Percentiles rank a stretch among this genome's conserved stretches.
phyloP scores from a whole-genome alignment of 1,139 yeast species.

The Kluyveromyces sp. region DNA sequence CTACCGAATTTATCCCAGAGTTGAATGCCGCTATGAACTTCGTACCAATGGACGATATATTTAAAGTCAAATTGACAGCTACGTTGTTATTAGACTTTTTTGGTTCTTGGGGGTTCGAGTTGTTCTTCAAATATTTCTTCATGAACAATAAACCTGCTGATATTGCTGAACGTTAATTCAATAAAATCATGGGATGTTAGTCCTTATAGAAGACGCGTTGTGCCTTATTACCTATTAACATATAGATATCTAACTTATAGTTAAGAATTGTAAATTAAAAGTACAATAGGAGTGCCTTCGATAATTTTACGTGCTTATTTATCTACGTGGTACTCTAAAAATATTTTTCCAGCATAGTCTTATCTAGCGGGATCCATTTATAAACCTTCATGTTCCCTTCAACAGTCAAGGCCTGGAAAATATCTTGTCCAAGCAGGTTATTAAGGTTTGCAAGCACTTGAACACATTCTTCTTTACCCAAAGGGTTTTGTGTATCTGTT shows the following conservation, averaged over 20 bases:
- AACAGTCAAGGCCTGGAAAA: slow-evolving; percentile 17
- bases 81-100: slow-evolving; percentile 71
- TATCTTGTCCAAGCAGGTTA: slow-evolving; percentile 13
- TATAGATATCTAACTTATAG: neutral
- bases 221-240: too few species aligned
- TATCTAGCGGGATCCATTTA: slow-evolving; percentile 21
- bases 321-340: too few species aligned
- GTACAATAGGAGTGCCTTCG: too few species aligned
- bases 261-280: neutral
- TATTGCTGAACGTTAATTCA: slow-evolving; percentile 47
- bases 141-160: slow-evolving; percentile 92
- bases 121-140: slow-evolving; percentile 70
- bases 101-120: slow-evolving; percentile 74
- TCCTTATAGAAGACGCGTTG: too few species aligned
- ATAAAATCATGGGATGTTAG: too few species aligned
- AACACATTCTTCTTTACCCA: slow-evolving; percentile 30
- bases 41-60: slow-evolving; percentile 73
- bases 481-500: slow-evolving; percentile 30
- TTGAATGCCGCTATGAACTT: slow-evolving; percentile 84
- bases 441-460: slow-evolving; percentile 26
- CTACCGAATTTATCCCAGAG: slow-evolving; percentile 94
- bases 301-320: neutral
- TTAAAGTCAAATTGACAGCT: slow-evolving; percentile 70
- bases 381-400: slow-evolving; percentile 28
- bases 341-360: slow-evolving; percentile 6